Conservation (phyloP, 352 stramenopile genomes). For the Pythium insidiosum region DNA sequence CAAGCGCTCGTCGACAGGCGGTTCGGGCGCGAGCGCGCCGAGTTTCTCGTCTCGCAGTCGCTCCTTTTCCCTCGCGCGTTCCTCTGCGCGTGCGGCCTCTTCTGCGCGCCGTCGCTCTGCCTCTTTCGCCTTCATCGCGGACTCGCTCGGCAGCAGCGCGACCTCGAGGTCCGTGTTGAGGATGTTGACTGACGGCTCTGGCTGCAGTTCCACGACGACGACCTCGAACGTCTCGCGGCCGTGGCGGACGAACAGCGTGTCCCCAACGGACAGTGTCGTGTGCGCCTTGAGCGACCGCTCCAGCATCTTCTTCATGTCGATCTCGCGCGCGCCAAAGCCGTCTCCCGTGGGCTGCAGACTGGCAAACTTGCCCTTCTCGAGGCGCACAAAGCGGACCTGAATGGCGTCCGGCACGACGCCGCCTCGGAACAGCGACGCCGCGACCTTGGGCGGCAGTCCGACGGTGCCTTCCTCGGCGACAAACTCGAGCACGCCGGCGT, state of each 20-base stretch:
- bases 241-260: slow-evolving; percentile 71
- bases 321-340: slow-evolving; percentile 64
- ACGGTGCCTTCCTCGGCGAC: slow-evolving; percentile 68
- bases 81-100: slow-evolving; percentile 19
- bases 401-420: slow-evolving; percentile 22
- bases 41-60: slow-evolving; percentile 30
- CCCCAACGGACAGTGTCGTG: slow-evolving; percentile 68
- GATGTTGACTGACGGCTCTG: slow-evolving; percentile 52
- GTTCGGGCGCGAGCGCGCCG: slow-evolving; percentile 24
- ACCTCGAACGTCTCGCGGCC: slow-evolving; percentile 73
- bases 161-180: slow-evolving; percentile 82
- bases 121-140: slow-evolving; percentile 28
- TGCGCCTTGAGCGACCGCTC: slow-evolving; percentile 62
- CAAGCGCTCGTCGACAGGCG: slow-evolving; percentile 23
- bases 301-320: slow-evolving; percentile 80
- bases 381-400: slow-evolving; percentile 59
- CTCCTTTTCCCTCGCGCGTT: slow-evolving; percentile 26
- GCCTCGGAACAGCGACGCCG: slow-evolving; percentile 45
- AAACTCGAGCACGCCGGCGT: slow-evolving; percentile 78
- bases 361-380: slow-evolving; percentile 64
- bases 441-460: slow-evolving; percentile 70
- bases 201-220: slow-evolving; percentile 42
- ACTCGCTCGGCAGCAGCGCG: slow-evolving; percentile 63
- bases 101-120: slow-evolving; percentile 11
- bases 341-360: slow-evolving; percentile 54